Conservation (phyloP, 805 yeast genomes). For the Yamadazyma paraphyllophila region DNA sequence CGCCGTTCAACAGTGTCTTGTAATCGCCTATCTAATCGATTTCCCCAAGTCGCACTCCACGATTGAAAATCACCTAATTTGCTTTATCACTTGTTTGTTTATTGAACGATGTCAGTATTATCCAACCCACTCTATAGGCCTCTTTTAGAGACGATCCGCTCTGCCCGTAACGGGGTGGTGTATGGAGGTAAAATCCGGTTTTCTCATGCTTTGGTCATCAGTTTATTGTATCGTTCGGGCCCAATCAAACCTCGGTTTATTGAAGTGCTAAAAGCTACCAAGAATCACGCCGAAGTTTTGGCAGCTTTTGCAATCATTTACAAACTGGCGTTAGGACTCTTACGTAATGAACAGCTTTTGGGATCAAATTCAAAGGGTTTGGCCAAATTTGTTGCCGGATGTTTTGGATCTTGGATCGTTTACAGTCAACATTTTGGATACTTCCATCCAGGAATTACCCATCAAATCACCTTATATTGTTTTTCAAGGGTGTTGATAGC, state of each 20-base stretch:
- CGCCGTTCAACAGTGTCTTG: no score
- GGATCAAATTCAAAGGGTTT: slow-evolving; percentile 29
- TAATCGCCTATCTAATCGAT: neutral
- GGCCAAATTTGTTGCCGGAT: slow-evolving; percentile 38
- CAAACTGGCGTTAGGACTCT: slow-evolving; percentile 35
- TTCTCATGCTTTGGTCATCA: slow-evolving; percentile 63
- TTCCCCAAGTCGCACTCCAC: slow-evolving; percentile 5
- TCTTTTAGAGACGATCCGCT: slow-evolving; percentile 32
- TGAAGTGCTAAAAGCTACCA: slow-evolving; percentile 51
- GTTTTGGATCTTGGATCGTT: slow-evolving; percentile 42
- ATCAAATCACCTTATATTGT: slow-evolving; percentile 72
- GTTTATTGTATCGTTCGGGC: slow-evolving; percentile 53
- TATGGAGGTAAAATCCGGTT: slow-evolving; percentile 64
- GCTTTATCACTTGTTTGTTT: neutral
- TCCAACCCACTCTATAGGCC: slow-evolving; percentile 28
- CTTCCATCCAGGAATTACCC: slow-evolving; percentile 53
- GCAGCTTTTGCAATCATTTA: slow-evolving; percentile 57
- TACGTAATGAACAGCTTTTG: slow-evolving; percentile 30
- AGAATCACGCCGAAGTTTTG: slow-evolving; percentile 53
- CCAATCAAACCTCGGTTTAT: slow-evolving; percentile 44
- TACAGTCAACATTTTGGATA: slow-evolving; percentile 44
- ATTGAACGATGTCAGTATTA: slow-evolving; percentile 19
- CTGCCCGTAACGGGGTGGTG: slow-evolving; percentile 49
- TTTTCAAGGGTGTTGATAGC: slow-evolving; percentile 68
- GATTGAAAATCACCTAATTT: slow-evolving; percentile 1